Base-by-base conservation (phyloP, 2,329 filamentous ascomycete genomes). In the Penicillium sp. region DNA sequence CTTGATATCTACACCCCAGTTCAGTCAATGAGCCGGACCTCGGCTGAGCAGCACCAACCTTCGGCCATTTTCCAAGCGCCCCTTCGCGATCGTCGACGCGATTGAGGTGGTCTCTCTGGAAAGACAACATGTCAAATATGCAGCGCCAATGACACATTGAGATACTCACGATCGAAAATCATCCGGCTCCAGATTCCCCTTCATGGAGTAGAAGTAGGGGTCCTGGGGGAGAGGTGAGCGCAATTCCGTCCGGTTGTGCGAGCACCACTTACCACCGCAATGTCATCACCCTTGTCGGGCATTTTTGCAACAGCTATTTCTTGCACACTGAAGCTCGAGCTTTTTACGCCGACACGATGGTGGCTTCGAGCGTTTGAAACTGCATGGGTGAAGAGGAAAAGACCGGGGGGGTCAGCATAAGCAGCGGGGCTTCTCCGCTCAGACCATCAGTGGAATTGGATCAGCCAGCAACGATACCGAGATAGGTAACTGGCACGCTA, bases 21-120 rank as follows among this genome's bases (percentile, higher is more conserved):
- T 38, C 17, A 50, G 38, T 28, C 8, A 12, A 12, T n/a, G 11
- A 2, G 1, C 0, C 5, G 12, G 20, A 25, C 31, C 31, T 31
- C n/a, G 31, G 48, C 37, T 42, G n/a, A 14, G 28, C 14, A 6
- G 11, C 17, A 22, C 45, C 31, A 4, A 63, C 60, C 57, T 60
- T 45, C 60, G 45, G 31, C 60, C 60, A 56, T 63, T 58, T 42
- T 58, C 51, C 12, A 63, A 17, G 1, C 57, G 55, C 15, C 60
- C 60, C 35, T 39, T 60, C 11, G 58, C 54, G 25, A 63, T 57
- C 17, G 34, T 37, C 2, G 60, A 63, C 22, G 58, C 54, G 15
- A 63, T 39, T 7, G 60, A 63, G 5, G 60, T 63, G 22, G 60
- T 63, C 17, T 63, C 60, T 12, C 60, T 63, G 28, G 28, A n/a